Conservation (phyloP, 768 basidiomycete species). For the Naematelia aurantialba region DNA sequence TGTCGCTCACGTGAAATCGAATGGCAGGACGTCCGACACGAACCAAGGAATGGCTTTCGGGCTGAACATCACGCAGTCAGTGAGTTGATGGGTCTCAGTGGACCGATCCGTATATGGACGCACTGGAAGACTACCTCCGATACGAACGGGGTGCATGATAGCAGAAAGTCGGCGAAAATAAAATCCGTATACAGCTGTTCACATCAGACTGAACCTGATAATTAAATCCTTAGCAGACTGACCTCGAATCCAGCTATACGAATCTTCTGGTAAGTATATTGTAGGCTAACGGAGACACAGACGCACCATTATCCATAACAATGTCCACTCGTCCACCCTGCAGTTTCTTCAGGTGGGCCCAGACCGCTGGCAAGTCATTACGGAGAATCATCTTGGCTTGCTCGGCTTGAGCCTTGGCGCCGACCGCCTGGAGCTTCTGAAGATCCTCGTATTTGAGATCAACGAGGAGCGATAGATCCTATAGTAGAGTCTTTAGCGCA, state of each 20-base stretch:
- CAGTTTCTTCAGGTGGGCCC: slow-evolving; percentile 65
- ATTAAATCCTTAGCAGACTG: slow-evolving; percentile 12
- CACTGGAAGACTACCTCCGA: slow-evolving; percentile 85
- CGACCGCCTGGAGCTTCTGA: slow-evolving; percentile 73
- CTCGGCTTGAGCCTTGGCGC: slow-evolving; percentile 71
- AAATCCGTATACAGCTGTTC: slow-evolving; percentile 83
- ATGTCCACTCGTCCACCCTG: slow-evolving; percentile 67
- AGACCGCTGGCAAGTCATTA: slow-evolving; percentile 73
- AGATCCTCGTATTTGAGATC: slow-evolving; percentile 80
- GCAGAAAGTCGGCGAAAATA: slow-evolving; percentile 72
- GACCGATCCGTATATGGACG: too few species aligned
- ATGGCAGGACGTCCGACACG: slow-evolving; percentile 87
- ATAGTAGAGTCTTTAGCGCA: background rate
- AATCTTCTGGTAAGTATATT: background rate
- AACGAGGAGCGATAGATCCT: slow-evolving; percentile 88
- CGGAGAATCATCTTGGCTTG: slow-evolving; percentile 75
- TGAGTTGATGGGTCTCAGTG: slow-evolving; percentile 1
- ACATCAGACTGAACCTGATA: background rate
- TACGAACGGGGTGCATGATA: slow-evolving; percentile 81
- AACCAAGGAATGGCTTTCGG: slow-evolving; percentile 97
- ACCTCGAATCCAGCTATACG: slow-evolving; percentile 83
- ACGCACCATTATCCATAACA: slow-evolving; percentile 80
- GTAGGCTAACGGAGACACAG: background rate
- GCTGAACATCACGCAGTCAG: slow-evolving; percentile 57
- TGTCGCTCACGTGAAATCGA: slow-evolving; percentile 61